A percentile compares a stretch with the other conserved stretches of the same genome.
These are phyloP conservation scores for Sherardia arvensis DNA, from an alignment of 257 asterid genomes.

Conservation along the genomic window DNA sequence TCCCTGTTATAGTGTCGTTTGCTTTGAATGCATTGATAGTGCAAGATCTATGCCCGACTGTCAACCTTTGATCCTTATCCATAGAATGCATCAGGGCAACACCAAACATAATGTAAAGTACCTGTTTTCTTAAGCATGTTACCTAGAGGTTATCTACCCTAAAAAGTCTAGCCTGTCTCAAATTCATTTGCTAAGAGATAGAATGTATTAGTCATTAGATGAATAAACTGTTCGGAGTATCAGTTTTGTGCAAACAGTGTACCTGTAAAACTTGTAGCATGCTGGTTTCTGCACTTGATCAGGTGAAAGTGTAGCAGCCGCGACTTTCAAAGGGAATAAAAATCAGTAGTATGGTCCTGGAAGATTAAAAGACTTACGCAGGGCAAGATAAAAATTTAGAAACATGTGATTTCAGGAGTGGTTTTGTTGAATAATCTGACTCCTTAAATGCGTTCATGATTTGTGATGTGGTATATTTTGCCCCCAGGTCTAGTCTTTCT, in stretches of 20 bases:
- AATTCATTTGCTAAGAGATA: constrained; percentile 8
- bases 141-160: constrained; percentile 2
- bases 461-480: not conserved
- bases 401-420: not conserved
- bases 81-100: constrained; percentile 5
- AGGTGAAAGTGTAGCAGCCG: not conserved
- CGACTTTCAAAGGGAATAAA: not conserved
- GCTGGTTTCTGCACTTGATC: not conserved
- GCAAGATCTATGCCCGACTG: constrained; percentile 15
- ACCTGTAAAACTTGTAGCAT: not conserved
- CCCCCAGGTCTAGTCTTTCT: not conserved
- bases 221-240: constrained; percentile 9
- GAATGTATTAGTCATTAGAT: not conserved
- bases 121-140: constrained; percentile 7
- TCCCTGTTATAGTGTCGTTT: constrained; percentile 22
- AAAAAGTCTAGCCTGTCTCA: constrained; percentile 4
- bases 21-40: constrained; percentile 16
- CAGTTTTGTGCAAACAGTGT: not conserved
- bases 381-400: not conserved
- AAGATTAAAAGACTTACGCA: not conserved
- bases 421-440: not conserved
- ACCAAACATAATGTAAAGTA: constrained; percentile 11
- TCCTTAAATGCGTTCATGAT: not conserved
- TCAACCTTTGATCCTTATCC: constrained; percentile 4
- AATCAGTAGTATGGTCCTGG: not conserved